These are phyloP conservation scores for Escallonia herrerae DNA, from an alignment of 129 eudicot species.

Conservation along the genomic window DNA sequence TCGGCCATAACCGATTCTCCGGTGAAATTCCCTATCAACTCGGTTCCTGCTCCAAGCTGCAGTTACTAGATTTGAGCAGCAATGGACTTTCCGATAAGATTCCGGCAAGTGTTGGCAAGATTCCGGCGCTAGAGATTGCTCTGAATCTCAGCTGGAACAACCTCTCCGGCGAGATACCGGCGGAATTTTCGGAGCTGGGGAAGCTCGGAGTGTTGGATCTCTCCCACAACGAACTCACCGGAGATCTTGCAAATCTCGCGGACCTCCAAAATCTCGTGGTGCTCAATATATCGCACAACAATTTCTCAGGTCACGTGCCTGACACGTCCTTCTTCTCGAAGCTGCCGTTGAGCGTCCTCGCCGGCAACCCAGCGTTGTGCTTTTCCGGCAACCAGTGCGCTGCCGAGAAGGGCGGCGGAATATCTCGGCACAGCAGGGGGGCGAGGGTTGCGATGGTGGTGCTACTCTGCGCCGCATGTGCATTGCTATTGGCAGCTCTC, in stretches of 20 bases:
- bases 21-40: constrained; percentile 65
- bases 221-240: constrained; percentile 69
- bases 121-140: constrained; percentile 84
- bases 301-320: constrained; percentile 84
- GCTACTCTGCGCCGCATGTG: constrained; percentile 60
- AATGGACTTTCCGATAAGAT: constrained; percentile 58
- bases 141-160: constrained; percentile 76
- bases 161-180: constrained; percentile 68
- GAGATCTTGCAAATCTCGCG: constrained; percentile 50
- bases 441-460: constrained; percentile 92
- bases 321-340: constrained; percentile 74
- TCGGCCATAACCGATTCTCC: constrained; percentile 51
- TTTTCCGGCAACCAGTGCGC: constrained; percentile 46
- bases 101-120: constrained; percentile 62
- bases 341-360: constrained; percentile 60
- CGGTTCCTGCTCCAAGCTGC: constrained; percentile 70
- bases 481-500: constrained; percentile 53
- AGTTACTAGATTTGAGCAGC: constrained; percentile 63
- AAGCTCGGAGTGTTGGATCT: constrained; percentile 74
- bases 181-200: constrained; percentile 51
- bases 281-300: constrained; percentile 66
- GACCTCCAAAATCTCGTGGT: constrained; percentile 80
- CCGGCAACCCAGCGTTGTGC: constrained; percentile 60
- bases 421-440: constrained; percentile 38
- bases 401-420: constrained; percentile 24